Evolutionary conservation across 1,139 yeast species (phyloP), one percentile per base, ranked within the genome.

Genomic region (Debaryomycetaceae sp.): DNA sequence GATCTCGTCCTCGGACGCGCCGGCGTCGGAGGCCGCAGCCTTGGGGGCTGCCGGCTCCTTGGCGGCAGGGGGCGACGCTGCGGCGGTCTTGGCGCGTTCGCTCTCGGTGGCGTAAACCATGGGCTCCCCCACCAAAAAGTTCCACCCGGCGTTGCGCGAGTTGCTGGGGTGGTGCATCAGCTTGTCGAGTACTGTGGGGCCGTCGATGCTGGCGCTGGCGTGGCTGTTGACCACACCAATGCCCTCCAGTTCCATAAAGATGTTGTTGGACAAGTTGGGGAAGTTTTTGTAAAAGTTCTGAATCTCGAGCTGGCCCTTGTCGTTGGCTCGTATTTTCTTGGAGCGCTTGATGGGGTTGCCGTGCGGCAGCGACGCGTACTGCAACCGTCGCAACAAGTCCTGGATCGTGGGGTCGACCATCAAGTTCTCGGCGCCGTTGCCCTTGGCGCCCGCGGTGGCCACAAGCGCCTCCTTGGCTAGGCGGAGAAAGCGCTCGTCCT

Each of bases 321-420:
- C 62, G 41, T 65, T 65, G 27, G 66, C 59, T 15, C 48, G 50
- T n/a, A 66, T 57, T 16, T 51, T 49, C 9, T 56, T 54, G 6
- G 63, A 56, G 23, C 51, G 51, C 24, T 53, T 54, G 16, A 66
- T 66, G 5, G 73, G 74, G 39, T 66, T 67, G 5, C 68, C 68
- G 48, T 74, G 80, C 3, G 81, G 79, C 16, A 77, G 63, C 34
- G 66, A 56, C 9, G 72, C 73, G 42, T 75, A 75, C 41, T 72
- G 78, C 30, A 74, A 53, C 36, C 81, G 47, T 36, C 61, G 58
- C 24, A 75, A 51, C 18, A 75, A 56, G 41, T 71, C 78, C 40
- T 62, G 61, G 16, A 75, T 68, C 1, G 80, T 73, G 4, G 81
- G 80, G 45, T 75, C 81, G 12, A 74, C 66, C 18, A 50, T 36